Percentiles rank a stretch among this genome's conserved stretches.
Conservation (phyloP, 2,329 filamentous ascomycete genomes). For the Hymenotorrendiella dingleyae region DNA sequence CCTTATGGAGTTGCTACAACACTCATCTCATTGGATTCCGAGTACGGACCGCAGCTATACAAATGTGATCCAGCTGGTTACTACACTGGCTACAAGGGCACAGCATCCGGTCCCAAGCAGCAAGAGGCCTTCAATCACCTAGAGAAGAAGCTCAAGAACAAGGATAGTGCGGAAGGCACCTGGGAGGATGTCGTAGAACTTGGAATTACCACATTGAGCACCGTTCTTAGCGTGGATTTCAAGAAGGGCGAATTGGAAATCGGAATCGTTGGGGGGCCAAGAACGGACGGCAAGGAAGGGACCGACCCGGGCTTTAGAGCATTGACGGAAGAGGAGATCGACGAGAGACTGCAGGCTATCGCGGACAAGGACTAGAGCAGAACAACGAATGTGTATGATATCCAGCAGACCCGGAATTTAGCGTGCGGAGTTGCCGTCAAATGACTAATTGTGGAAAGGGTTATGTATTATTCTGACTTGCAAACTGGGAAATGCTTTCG, state of each 20-base stretch:
- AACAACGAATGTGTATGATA: neutral
- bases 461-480: no score
- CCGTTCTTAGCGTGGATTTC: slow-evolving; percentile 96
- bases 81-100: slow-evolving; percentile 98
- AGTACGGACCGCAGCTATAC: slow-evolving; percentile 90
- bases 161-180: slow-evolving; percentile 82
- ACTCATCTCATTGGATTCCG: slow-evolving; percentile 86
- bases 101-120: slow-evolving; percentile 93
- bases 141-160: slow-evolving; percentile 99
- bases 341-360: slow-evolving; percentile 95
- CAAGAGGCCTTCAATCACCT: slow-evolving; percentile 97
- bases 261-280: slow-evolving; percentile 88
- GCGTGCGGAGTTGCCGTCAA: slow-evolving; percentile 1
- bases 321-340: slow-evolving; percentile 95
- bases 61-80: slow-evolving; percentile 98
- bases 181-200: slow-evolving; percentile 99
- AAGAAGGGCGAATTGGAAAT: slow-evolving; percentile 99
- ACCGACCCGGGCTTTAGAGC: slow-evolving; percentile 75
- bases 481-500: no score
- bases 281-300: slow-evolving; percentile 75
- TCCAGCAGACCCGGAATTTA: slow-evolving; percentile 1
- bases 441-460: no score
- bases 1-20: slow-evolving; percentile 94
- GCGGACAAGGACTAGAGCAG: slow-evolving; percentile 85
- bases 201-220: slow-evolving; percentile 91